Evolutionary conservation across 2,329 filamentous ascomycete genomes (phyloP).

Genomic region (Pseudonectria foliicola): DNA sequence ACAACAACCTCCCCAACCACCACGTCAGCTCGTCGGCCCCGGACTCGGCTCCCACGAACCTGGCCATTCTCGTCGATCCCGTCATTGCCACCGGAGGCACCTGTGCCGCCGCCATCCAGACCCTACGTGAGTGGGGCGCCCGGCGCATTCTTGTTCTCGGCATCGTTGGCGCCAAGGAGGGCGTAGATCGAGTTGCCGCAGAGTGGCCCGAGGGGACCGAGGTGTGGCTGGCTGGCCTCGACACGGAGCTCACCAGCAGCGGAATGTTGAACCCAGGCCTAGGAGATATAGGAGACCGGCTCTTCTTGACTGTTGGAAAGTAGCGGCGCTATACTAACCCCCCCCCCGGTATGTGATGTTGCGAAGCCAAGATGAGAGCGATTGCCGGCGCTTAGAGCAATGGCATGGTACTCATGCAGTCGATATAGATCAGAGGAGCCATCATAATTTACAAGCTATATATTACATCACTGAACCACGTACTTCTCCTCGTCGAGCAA

Average conservation of each 20-base stretch:
- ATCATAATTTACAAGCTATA: conserved; percentile 7
- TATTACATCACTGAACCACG: conserved; percentile 19
- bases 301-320: conserved; percentile 87
- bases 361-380: too few relatives aligned
- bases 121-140: conserved; percentile 87
- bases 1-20: conserved; percentile 90
- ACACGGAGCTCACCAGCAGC: conserved; percentile 62
- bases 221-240: conserved; percentile 77
- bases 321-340: too few relatives aligned
- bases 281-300: conserved; percentile 82
- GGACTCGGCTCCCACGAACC: conserved; percentile 35
- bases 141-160: conserved; percentile 68
- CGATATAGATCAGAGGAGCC: too few relatives aligned
- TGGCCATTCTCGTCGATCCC: conserved; percentile 84
- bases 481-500: conserved; percentile 70
- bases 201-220: conserved; percentile 74
- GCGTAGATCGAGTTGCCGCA: conserved; percentile 62
- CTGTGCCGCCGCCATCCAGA: conserved; percentile 81
- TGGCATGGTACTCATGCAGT: too few relatives aligned
- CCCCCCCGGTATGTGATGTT: too few relatives aligned
- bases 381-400: too few relatives aligned
- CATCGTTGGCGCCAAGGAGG: conserved; percentile 65
- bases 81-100: conserved; percentile 93
- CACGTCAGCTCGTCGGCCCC: conserved; percentile 30
- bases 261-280: conserved; percentile 90